Evolutionary conservation across 257 asterid genomes (phyloP).

Genomic region (Phtheirospermum japonicum): DNA sequence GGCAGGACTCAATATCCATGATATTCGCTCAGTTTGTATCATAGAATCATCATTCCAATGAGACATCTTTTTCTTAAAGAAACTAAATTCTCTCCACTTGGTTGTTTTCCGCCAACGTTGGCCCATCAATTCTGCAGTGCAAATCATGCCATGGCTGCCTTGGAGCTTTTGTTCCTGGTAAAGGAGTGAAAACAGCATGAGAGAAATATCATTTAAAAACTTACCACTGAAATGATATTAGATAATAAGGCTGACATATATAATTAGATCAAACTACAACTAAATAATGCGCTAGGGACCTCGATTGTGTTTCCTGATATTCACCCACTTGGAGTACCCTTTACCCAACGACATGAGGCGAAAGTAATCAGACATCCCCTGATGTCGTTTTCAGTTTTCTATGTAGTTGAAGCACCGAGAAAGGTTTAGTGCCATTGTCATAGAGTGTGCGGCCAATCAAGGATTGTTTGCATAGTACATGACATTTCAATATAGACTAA

Average conservation of each 20-base stretch:
- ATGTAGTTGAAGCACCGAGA: too few species aligned
- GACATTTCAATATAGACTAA: too few species aligned
- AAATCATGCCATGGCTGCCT: slow-evolving; percentile 98
- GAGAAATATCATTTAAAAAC: not conserved
- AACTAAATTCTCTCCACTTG: slow-evolving; percentile 77
- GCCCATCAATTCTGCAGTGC: slow-evolving; percentile 88
- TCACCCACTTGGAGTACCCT: too few species aligned
- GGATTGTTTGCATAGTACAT: too few species aligned
- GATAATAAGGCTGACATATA: not conserved
- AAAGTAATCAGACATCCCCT: too few species aligned
- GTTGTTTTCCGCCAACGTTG: slow-evolving; percentile 97
- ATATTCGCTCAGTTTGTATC: slow-evolving; percentile 84
- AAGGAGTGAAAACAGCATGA: not conserved
- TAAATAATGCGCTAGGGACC: not conserved
- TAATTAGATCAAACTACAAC: not conserved
- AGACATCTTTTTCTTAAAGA: slow-evolving; percentile 58
- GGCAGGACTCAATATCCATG: slow-evolving; percentile 91
- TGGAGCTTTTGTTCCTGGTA: slow-evolving; percentile 83
- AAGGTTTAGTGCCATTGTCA: too few species aligned
- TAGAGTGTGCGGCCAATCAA: too few species aligned
- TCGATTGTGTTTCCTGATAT: not conserved
- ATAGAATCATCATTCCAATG: slow-evolving; percentile 90
- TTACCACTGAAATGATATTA: not conserved
- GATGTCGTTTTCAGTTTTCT: too few species aligned
- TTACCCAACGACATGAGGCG: too few species aligned